These are phyloP conservation scores for Podaxis sp. DNA, from an alignment of 768 basidiomycete species.

Conservation along the genomic window DNA sequence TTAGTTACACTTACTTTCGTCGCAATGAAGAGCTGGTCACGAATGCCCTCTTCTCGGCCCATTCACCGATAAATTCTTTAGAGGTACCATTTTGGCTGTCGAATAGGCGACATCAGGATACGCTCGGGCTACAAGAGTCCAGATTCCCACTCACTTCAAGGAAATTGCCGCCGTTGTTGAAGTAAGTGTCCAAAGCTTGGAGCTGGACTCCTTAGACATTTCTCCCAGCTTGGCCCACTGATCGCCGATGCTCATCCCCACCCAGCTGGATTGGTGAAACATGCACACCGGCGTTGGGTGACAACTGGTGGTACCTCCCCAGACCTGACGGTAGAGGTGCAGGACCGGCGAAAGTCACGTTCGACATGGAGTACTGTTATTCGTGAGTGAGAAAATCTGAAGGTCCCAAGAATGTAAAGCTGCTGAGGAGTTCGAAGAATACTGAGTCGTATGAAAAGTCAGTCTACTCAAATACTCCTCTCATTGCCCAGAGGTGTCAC, in stretches of 20 bases:
- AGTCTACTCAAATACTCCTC: too few species aligned
- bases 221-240: conserved; percentile 27
- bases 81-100: conserved; percentile 46
- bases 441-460: too few species aligned
- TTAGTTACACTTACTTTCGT: conserved; percentile 26
- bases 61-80: conserved; percentile 47
- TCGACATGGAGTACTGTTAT: too few species aligned
- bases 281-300: conserved; percentile 29
- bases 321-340: conserved; percentile 26
- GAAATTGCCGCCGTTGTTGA: conserved; percentile 40
- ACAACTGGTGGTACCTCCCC: conserved; percentile 27
- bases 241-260: conserved; percentile 34
- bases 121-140: not conserved
- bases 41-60: conserved; percentile 39
- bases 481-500: too few species aligned
- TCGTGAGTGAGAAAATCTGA: too few species aligned
- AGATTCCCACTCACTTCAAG: conserved; percentile 32
- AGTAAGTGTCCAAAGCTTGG: conserved; percentile 40
- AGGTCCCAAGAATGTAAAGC: too few species aligned
- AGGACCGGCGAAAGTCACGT: not conserved
- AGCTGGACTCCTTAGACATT: conserved; percentile 35
- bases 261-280: conserved; percentile 39
- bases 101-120: not conserved
- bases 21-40: conserved; percentile 46
- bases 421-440: too few species aligned